These are phyloP conservation scores for Cryptosporidium felis DNA, from an alignment of 169 alveolate species.

Conservation along the genomic window DNA sequence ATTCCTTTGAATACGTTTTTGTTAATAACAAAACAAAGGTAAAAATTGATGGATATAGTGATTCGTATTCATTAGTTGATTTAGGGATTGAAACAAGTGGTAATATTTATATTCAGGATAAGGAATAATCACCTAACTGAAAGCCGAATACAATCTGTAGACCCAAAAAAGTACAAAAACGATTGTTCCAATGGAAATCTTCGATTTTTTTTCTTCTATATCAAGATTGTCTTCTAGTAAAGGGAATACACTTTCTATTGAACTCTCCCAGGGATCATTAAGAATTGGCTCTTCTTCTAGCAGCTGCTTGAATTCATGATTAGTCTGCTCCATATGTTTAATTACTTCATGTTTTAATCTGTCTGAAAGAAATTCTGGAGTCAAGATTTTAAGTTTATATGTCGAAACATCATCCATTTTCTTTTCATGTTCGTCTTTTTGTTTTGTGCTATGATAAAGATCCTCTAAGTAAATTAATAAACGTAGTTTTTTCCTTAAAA, in stretches of 20 bases:
- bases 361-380: conserved; percentile 41
- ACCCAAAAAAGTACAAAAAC: conserved; percentile 41
- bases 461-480: conserved; percentile 31
- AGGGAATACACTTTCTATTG: neutral
- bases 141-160: conserved; percentile 16
- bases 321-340: conserved; percentile 22
- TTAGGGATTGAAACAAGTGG: conserved; percentile 42
- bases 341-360: neutral
- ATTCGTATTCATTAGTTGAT: conserved; percentile 33
- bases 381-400: neutral
- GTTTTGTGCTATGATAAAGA: neutral
- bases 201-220: conserved; percentile 15
- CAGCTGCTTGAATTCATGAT: conserved; percentile 3
- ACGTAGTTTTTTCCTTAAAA: conserved; percentile 35
- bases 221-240: conserved; percentile 58
- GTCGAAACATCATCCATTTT: neutral
- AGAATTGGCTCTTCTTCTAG: conserved; percentile 4
- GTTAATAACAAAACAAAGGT: neutral
- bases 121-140: neutral
- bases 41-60: conserved; percentile 15
- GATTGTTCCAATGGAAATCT: conserved; percentile 21
- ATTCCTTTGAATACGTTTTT: conserved; percentile 5
- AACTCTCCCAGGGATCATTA: conserved; percentile 19
- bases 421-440: neutral
- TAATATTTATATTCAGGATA: conserved; percentile 20